These are phyloP conservation scores for Cylindrodendrum hubeiense DNA, from an alignment of 2,329 filamentous ascomycete genomes.

Conservation along the genomic window DNA sequence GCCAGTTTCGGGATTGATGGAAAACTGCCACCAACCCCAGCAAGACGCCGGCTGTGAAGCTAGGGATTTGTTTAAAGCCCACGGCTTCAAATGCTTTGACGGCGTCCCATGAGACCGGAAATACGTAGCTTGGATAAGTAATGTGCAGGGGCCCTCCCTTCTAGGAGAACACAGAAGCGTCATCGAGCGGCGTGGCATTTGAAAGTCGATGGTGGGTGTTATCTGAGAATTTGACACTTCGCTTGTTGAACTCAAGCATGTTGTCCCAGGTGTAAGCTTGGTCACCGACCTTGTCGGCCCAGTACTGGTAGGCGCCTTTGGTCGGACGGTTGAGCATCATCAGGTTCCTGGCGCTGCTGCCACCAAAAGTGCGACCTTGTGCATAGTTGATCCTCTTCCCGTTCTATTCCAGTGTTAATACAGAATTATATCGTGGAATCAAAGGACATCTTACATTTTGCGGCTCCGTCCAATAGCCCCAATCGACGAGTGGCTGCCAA, in stretches of 20 bases:
- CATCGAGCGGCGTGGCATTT: slow-evolving; percentile 3
- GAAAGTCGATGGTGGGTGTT: neutral
- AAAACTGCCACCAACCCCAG: slow-evolving; percentile 26
- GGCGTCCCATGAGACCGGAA: neutral
- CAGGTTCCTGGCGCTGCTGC: slow-evolving; percentile 9
- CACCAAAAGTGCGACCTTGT: slow-evolving; percentile 9
- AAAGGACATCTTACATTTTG: slow-evolving; percentile 1
- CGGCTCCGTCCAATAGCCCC: slow-evolving; percentile 3
- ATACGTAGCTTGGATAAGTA: neutral
- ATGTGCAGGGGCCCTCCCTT: neutral
- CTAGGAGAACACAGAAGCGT: neutral
- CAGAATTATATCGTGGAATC: neutral
- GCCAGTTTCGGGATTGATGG: slow-evolving; percentile 18
- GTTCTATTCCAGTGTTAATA: slow-evolving; percentile 3
- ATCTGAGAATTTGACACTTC: neutral
- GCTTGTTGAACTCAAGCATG: neutral
- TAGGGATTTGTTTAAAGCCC: slow-evolving; percentile 14
- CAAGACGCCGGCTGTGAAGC: slow-evolving; percentile 17
- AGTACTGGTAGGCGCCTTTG: slow-evolving; percentile 11
- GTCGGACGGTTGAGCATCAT: slow-evolving; percentile 14
- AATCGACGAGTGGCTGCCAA: neutral
- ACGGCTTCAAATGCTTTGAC: slow-evolving; percentile 14
- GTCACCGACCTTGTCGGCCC: slow-evolving; percentile 12
- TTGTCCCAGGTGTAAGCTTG: slow-evolving; percentile 9
- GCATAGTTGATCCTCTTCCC: slow-evolving; percentile 14